A percentile compares a stretch with the other conserved stretches of the same genome.
Conservation (phyloP, 768 basidiomycete genomes). For the Russula vinacea region DNA sequence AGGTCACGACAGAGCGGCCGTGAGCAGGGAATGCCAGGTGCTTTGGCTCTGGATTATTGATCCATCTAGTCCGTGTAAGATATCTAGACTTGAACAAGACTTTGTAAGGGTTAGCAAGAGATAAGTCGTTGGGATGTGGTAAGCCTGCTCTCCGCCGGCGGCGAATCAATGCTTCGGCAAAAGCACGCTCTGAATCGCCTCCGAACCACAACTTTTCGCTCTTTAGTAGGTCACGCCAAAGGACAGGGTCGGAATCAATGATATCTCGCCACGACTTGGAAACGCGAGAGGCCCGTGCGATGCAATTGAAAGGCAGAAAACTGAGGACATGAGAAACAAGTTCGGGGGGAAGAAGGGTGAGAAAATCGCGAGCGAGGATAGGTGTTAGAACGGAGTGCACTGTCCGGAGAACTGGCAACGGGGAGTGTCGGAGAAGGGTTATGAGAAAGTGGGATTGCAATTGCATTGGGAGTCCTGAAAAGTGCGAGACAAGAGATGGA, state of each 20-base stretch:
- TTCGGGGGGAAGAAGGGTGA: constrained; percentile 87
- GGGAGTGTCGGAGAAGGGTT: constrained; percentile 86
- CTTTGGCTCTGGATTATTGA: constrained; percentile 65
- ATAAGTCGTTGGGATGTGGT: constrained; percentile 48
- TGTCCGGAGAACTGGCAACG: constrained; percentile 86
- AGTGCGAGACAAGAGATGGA: constrained; percentile 77
- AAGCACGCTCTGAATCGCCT: constrained; percentile 75
- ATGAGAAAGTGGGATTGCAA: constrained; percentile 93
- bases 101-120: constrained; percentile 85
- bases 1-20: constrained; percentile 89
- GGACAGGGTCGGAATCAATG: constrained; percentile 83
- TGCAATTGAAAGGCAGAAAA: constrained; percentile 75
- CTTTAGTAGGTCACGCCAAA: constrained; percentile 87
- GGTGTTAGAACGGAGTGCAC: constrained; percentile 85
- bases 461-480: constrained; percentile 70
- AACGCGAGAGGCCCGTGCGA: constrained; percentile 85
- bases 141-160: constrained; percentile 48
- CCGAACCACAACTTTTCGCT: constrained; percentile 88
- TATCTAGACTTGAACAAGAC: constrained; percentile 89
- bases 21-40: constrained; percentile 85
- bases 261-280: constrained; percentile 87
- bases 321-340: constrained; percentile 86
- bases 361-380: constrained; percentile 91
- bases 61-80: constrained; percentile 77
- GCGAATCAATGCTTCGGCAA: constrained; percentile 67